Evolutionary conservation across 1,284 basidiomycete species (phyloP), one percentile per base, ranked within the genome.

Genomic region (Boletus semigastroideus): DNA sequence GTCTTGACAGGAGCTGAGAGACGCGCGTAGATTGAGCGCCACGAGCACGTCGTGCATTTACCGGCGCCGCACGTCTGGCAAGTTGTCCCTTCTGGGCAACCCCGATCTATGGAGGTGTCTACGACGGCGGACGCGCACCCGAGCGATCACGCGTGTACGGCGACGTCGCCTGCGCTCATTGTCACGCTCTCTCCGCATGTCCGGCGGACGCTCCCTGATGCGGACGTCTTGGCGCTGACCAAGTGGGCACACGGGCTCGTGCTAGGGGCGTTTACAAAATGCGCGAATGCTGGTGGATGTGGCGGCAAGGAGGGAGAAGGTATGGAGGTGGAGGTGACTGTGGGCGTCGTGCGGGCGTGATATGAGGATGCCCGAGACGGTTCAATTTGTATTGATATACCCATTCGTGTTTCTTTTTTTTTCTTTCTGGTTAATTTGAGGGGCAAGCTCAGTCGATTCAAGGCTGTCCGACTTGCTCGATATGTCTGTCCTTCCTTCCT

Each of bases 61-160:
- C 87, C 88, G 1, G 82, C 87, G 11, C 90, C 90, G 1, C 90
- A 92, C 59, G 82, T 93, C 47, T 94, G 92, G 92, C 90, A 93
- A 62, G 78, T 93, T 40, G 80, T 83, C 16, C 86, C 87, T 8
- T 53, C 65, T 4, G 64, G 66, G 13, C 67, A 69, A 25, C 49
- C 58, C 22, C 54, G 52, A 16, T 54, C 53, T 3, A 14, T 56
- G 25, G 38, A 48, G 25, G 22, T 22, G 22, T 22, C 22, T 22
- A 22, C 22, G 22, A 22, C 22, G 22, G 14, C 17, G 25, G 41
- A 34, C 30, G 14, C 11, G 13, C 39, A 46, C 28, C 44, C 42
- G 12, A n/a, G 7, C 13, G 57, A 49, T 36, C 25, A 20, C n/a
- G 25, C 47, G 5, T 42, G 42, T 22, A 19, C 25, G 11, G 28